Percentiles rank a stretch among this genome's conserved stretches.
Evolutionary conservation across 345 rosid genomes (phyloP).

Genomic region (Salix viminalis): DNA sequence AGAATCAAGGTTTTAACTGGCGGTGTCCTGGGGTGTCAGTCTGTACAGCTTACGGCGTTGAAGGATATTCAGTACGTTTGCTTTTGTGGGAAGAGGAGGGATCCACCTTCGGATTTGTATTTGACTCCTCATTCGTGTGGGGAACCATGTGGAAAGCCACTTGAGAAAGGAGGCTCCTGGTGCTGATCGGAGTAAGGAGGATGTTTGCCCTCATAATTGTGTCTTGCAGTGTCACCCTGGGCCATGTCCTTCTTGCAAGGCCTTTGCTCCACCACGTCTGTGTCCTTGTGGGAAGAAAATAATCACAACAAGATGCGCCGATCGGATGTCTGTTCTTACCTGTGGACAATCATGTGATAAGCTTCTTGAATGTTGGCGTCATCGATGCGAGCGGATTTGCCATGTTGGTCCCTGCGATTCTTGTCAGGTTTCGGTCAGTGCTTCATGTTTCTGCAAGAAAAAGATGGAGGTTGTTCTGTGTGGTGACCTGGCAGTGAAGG

Average conservation of each 20-base stretch:
- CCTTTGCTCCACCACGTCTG: constrained; percentile 72
- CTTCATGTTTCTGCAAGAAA: constrained; percentile 82
- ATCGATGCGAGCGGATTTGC: constrained; percentile 61
- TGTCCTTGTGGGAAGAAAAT: constrained; percentile 90
- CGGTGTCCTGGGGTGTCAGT: constrained; percentile 97
- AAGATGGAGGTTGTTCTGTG: constrained; percentile 63
- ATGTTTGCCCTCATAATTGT: constrained; percentile 82
- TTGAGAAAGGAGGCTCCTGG: constrained; percentile 50
- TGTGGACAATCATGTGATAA: constrained; percentile 76
- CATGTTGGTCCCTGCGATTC: constrained; percentile 84
- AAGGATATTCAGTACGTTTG: constrained; percentile 78
- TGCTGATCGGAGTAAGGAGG: constrained; percentile 42
- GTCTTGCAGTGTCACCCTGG: constrained; percentile 99
- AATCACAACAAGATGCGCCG: constrained; percentile 82
- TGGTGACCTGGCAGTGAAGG: constrained; percentile 79
- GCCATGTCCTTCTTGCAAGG: constrained; percentile 97
- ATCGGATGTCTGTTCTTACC: constrained; percentile 60
- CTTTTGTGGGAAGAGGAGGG: constrained; percentile 77
- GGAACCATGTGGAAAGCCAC: constrained; percentile 90
- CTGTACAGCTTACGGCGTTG: constrained; percentile 64
- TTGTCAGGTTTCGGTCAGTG: constrained; percentile 61
- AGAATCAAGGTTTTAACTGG: constrained; percentile 87
- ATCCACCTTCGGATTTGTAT: constrained; percentile 86
- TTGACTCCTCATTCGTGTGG: constrained; percentile 98
- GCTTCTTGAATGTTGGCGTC: constrained; percentile 74